phyloP scores from a whole-genome alignment of 225 moss, liverwort and hornwort genomes.

The Pleurozium schreberi region DNA sequence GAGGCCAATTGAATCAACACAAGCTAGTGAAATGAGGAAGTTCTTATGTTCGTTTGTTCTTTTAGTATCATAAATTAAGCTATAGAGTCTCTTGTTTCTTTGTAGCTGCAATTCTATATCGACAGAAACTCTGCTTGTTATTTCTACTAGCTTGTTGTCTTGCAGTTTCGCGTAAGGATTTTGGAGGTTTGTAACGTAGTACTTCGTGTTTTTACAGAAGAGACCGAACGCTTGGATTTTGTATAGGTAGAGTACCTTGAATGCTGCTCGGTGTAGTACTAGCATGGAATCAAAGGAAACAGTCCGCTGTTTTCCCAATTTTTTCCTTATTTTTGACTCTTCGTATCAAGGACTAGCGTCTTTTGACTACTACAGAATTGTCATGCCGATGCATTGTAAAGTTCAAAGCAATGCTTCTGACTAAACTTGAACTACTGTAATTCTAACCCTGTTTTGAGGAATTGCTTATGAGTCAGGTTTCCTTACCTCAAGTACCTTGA shows the following conservation, averaged over 20 bases:
- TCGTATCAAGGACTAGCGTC: background rate
- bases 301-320: background rate
- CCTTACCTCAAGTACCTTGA: background rate
- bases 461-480: background rate
- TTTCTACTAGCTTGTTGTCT: background rate
- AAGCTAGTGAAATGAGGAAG: background rate
- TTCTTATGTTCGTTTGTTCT: background rate
- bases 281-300: background rate
- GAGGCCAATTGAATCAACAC: background rate
- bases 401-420: background rate
- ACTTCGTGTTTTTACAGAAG: background rate
- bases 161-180: background rate
- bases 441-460: background rate
- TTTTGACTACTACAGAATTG: background rate
- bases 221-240: background rate
- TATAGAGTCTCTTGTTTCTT: background rate
- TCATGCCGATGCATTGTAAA: background rate
- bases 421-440: background rate
- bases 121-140: background rate
- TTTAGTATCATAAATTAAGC: background rate
- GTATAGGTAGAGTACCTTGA: background rate
- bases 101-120: background rate
- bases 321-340: background rate
- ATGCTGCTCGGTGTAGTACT: background rate
- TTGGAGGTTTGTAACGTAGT: background rate